Conservation (phyloP, 78 protist species). For the Emiliania huxleyi region DNA sequence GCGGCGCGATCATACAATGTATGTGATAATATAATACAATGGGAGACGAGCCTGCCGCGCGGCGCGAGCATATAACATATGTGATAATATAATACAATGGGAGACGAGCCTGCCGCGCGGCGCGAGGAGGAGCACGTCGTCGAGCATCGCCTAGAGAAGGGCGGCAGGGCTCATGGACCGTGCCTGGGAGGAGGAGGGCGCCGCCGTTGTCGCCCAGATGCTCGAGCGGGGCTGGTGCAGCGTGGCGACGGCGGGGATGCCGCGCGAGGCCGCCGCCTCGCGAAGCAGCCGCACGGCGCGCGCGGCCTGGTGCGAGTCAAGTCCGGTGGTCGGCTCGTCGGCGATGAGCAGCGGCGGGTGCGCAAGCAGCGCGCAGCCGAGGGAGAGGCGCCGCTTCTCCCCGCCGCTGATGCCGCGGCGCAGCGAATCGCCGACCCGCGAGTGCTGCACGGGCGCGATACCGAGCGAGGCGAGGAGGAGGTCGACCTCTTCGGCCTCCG, state of each 20-base stretch:
- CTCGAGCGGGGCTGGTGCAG: background rate
- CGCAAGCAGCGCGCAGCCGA: background rate
- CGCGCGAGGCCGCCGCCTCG: background rate
- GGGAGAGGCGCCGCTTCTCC: background rate
- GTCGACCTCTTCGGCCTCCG: background rate
- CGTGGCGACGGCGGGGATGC: background rate
- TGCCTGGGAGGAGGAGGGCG: no score
- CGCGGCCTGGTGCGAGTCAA: background rate
- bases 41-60: background rate
- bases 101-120: background rate
- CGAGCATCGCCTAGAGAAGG: background rate
- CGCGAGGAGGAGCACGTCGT: background rate
- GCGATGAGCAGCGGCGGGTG: background rate
- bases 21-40: no score
- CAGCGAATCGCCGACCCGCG: background rate
- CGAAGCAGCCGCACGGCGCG: background rate
- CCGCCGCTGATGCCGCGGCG: conserved; percentile 4
- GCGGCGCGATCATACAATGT: no score
- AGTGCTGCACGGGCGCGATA: background rate
- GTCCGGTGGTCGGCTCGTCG: conserved; percentile 14
- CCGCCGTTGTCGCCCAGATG: background rate
- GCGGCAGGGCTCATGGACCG: no score
- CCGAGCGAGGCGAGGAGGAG: background rate
- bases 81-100: no score
- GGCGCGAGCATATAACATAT: conserved; percentile 4